phyloP scores from a whole-genome alignment of 306 rosid genomes.

The Cajanus cajan region DNA sequence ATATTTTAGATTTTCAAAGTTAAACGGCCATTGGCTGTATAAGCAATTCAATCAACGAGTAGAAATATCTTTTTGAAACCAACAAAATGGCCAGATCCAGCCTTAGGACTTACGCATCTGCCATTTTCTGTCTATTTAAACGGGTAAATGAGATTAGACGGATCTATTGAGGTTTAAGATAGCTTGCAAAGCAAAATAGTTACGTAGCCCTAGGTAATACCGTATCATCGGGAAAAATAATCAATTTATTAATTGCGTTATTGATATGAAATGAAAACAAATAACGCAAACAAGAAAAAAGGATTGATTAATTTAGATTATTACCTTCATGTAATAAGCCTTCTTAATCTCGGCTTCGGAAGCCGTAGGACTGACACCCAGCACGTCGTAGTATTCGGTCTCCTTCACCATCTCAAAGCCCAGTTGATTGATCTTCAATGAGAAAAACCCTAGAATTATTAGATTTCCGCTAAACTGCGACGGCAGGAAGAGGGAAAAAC shows the following conservation, averaged over 20 bases:
- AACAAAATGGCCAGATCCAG: slow-evolving; percentile 33
- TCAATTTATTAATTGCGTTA: neutral
- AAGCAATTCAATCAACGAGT: slow-evolving; percentile 12
- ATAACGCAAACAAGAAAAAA: neutral
- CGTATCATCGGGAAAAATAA: neutral
- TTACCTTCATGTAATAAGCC: slow-evolving; percentile 94
- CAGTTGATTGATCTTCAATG: slow-evolving; percentile 6
- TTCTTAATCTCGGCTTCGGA: slow-evolving; percentile 95
- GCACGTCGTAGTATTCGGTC: slow-evolving; percentile 90
- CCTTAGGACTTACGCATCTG: neutral
- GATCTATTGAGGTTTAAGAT: slow-evolving; percentile 3
- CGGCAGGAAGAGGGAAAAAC: neutral
- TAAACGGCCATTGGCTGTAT: neutral
- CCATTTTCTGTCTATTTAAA: slow-evolving; percentile 13
- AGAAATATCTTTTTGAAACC: neutral
- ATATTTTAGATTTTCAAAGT: slow-evolving; percentile 6
- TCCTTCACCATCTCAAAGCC: slow-evolving; percentile 83
- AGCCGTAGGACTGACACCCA: slow-evolving; percentile 84
- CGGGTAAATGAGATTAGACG: neutral
- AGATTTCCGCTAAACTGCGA: slow-evolving; percentile 6
- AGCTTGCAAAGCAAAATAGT: slow-evolving; percentile 16
- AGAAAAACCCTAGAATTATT: neutral
- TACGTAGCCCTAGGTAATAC: neutral
- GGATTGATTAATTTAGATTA: neutral
- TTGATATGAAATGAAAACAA: neutral